Evolutionary conservation across 140 eudicot genomes (phyloP).

Genomic region (Erigeron philadelphicus): DNA sequence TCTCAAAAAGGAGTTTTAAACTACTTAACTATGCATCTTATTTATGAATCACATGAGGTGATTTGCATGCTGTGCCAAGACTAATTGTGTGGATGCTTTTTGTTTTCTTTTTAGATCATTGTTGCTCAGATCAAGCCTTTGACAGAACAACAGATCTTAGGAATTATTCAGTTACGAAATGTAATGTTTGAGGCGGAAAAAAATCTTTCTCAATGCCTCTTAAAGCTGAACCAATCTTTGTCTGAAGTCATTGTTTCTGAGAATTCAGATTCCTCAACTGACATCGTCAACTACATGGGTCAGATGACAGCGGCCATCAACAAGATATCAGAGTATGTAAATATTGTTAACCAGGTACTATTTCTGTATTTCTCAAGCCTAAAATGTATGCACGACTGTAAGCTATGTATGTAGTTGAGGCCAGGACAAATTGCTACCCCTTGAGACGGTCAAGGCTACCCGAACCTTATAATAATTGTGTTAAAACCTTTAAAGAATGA

Average conservation of each 20-base stretch:
- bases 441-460: background rate
- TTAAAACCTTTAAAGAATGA: background rate
- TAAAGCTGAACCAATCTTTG: constrained; percentile 42
- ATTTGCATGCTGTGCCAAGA: background rate
- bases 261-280: constrained; percentile 39
- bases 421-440: background rate
- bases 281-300: constrained; percentile 56
- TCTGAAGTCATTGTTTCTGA: constrained; percentile 49
- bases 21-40: constrained; percentile 1
- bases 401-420: too few relatives aligned
- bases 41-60: background rate
- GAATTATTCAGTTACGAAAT: constrained; percentile 46
- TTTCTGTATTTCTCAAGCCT: background rate
- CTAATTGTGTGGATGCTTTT: background rate
- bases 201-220: constrained; percentile 50
- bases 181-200: constrained; percentile 53
- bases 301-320: constrained; percentile 68
- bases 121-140: constrained; percentile 52
- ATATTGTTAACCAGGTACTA: constrained; percentile 61
- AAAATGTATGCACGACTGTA: background rate
- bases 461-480: background rate
- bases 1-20: background rate
- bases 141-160: constrained; percentile 55
- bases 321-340: constrained; percentile 55
- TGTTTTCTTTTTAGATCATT: constrained; percentile 36